phyloP scores from a whole-genome alignment of 1,284 basidiomycete species.

The Cutaneotrichosporon sp. region DNA sequence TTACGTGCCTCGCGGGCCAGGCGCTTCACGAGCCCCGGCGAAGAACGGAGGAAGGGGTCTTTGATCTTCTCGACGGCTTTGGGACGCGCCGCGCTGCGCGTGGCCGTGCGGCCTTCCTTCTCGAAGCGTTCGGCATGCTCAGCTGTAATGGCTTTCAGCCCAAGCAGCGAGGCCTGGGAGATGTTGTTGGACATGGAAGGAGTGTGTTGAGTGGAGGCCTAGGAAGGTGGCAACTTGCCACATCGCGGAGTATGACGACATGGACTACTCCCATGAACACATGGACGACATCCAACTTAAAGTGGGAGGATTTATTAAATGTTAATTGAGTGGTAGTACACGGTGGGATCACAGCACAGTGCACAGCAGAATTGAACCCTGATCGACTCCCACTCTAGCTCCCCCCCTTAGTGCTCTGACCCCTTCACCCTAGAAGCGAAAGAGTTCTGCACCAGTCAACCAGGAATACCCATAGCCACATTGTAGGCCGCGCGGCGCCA shows the following conservation, averaged over 20 bases:
- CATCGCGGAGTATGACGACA: conserved; percentile 10
- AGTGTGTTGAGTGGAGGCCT: background rate
- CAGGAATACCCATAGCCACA: too few relatives aligned
- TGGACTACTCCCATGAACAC: background rate
- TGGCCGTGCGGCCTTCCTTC: conserved; percentile 45
- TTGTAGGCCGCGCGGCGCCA: background rate
- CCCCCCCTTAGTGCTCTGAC: too few relatives aligned
- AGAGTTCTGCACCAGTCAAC: too few relatives aligned
- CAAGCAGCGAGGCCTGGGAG: conserved; percentile 45
- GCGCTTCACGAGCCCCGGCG: conserved; percentile 48
- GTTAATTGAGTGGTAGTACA: background rate
- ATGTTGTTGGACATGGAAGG: conserved; percentile 22
- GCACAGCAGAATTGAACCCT: background rate
- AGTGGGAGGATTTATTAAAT: background rate
- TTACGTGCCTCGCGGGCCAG: conserved; percentile 48
- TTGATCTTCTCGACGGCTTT: conserved; percentile 27
- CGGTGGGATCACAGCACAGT: background rate
- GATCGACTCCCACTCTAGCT: background rate
- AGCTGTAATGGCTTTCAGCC: conserved; percentile 50
- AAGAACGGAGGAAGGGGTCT: conserved; percentile 49
- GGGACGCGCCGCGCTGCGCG: conserved; percentile 36
- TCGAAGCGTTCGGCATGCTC: conserved; percentile 50
- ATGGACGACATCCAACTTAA: background rate
- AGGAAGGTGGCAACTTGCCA: conserved; percentile 11
- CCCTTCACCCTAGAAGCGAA: too few relatives aligned